Conservation (phyloP, 2,329 filamentous ascomycete species). For the Zarea fungicola region DNA sequence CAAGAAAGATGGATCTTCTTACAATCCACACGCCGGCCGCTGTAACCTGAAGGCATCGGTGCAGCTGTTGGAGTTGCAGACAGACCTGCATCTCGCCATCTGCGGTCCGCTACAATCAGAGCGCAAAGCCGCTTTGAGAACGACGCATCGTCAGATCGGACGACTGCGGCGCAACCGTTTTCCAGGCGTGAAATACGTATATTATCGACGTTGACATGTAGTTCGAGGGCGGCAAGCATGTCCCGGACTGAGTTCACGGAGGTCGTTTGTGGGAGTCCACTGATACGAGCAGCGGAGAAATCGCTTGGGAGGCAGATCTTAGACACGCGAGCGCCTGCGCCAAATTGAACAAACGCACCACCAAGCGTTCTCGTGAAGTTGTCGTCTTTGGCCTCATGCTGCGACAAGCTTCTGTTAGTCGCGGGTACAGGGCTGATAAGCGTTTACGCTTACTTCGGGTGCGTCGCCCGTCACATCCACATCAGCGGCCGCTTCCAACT, state of each 20-base stretch:
- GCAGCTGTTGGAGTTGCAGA: slow-evolving; percentile 1
- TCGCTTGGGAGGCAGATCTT: slow-evolving; percentile 29
- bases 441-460: not conserved
- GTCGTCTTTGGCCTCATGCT: not conserved
- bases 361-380: not conserved
- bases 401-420: not conserved
- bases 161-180: not conserved
- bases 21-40: slow-evolving; percentile 27
- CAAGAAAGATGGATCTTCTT: slow-evolving; percentile 32
- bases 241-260: slow-evolving; percentile 17
- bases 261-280: slow-evolving; percentile 21
- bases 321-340: slow-evolving; percentile 24
- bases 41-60: slow-evolving; percentile 21
- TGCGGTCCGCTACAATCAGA: not conserved
- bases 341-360: slow-evolving; percentile 27
- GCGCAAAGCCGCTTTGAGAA: not conserved
- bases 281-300: slow-evolving; percentile 31
- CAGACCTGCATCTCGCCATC: not conserved
- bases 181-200: not conserved
- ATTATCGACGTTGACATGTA: not conserved
- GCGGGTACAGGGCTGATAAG: not conserved
- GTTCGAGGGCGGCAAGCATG: slow-evolving; percentile 16
- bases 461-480: not conserved
- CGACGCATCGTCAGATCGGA: not conserved
- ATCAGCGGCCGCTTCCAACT: not conserved